These are phyloP conservation scores for Tremellales sp. DNA, from an alignment of 1,284 basidiomycete genomes.

Conservation along the genomic window DNA sequence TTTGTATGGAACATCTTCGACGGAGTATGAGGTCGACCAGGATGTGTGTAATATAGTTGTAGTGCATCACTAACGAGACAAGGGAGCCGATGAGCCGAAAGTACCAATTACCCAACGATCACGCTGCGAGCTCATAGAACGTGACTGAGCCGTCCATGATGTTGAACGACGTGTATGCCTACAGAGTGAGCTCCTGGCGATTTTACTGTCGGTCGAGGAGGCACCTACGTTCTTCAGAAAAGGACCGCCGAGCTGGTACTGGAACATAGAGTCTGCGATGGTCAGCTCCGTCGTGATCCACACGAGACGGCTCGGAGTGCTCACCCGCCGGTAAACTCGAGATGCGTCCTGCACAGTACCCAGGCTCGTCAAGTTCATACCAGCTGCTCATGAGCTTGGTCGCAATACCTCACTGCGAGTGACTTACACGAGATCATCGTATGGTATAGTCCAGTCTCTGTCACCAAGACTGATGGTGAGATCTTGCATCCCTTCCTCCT, in stretches of 20 bases:
- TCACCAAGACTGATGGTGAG: constrained; percentile 7
- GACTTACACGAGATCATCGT: constrained; percentile 6
- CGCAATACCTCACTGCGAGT: too few species aligned
- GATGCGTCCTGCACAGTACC: not conserved
- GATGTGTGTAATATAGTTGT: too few species aligned
- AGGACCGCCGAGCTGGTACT: constrained; percentile 5
- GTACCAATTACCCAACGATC: not conserved
- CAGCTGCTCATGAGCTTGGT: not conserved
- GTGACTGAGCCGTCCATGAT: constrained; percentile 4
- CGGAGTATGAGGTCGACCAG: too few species aligned
- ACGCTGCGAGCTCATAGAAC: constrained; percentile 3
- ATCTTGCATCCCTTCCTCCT: not conserved
- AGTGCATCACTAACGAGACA: too few species aligned
- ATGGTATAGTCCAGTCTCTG: constrained; percentile 1
- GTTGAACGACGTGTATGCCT: constrained; percentile 8
- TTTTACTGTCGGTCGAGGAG: too few species aligned
- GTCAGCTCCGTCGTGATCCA: not conserved
- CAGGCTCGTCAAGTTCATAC: not conserved
- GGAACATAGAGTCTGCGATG: not conserved
- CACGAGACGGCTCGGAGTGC: not conserved
- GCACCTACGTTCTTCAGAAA: constrained; percentile 8
- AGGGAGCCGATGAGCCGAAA: not conserved
- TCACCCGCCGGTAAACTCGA: not conserved
- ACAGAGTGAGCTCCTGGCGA: too few species aligned
- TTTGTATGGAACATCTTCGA: too few species aligned